Evolutionary conservation across 345 rosid species (phyloP).

Genomic region (Rhodamnia argentea): DNA sequence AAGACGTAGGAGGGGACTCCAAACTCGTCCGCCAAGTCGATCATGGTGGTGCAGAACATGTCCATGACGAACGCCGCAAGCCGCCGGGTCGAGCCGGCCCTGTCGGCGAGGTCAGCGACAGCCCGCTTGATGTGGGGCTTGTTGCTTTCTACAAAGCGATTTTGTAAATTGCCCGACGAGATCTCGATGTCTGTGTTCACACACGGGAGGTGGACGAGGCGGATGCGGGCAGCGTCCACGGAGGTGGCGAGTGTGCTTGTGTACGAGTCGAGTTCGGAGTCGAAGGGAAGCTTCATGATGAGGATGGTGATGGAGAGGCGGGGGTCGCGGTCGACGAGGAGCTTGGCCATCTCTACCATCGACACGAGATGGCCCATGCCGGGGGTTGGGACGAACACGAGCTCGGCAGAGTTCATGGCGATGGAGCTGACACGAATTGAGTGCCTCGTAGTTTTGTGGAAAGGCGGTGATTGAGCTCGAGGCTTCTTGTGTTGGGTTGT

Average conservation of each 20-base stretch:
- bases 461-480: constrained; percentile 13
- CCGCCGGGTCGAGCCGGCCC: background rate
- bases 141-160: background rate
- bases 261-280: background rate
- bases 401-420: background rate
- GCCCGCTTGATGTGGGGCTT: constrained; percentile 3
- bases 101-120: background rate
- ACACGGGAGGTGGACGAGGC: background rate
- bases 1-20: constrained; percentile 33
- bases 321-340: constrained; percentile 21
- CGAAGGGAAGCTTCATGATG: constrained; percentile 7
- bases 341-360: constrained; percentile 32
- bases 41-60: constrained; percentile 34
- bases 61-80: constrained; percentile 30
- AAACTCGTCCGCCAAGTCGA: constrained; percentile 37
- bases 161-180: background rate
- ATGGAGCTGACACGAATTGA: no score
- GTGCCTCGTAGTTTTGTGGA: background rate
- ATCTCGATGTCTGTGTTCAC: background rate
- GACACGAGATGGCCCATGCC: constrained; percentile 39
- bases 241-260: constrained; percentile 9
- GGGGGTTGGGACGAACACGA: background rate
- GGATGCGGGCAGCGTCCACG: background rate
- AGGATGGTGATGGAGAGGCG: constrained; percentile 33
- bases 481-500: background rate